Evolutionary conservation across 805 yeast species (phyloP), one percentile per base, ranked within the genome.

Genomic region (Ogataea degrootiae): DNA sequence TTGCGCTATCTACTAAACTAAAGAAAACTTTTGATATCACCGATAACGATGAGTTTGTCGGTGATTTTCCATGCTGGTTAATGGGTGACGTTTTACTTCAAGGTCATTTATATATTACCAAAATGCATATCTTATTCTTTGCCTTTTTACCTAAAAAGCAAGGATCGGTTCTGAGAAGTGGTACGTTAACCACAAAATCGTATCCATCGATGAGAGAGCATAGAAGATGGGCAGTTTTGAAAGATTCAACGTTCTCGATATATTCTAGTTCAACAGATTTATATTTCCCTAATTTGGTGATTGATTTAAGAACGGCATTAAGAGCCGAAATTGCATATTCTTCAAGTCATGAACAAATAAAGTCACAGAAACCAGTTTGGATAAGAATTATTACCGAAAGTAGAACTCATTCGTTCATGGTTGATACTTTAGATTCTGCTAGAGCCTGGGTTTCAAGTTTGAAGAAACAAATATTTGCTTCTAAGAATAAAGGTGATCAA

Each of bases 41-140:
- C n/a, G 76, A 73, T 19, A 73, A 73, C 37, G 90, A 84, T 54
- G 63, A 65, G n/a, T 73, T 83, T 50, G 56, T 76, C 33, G 76
- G 74, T n/a, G 86, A 82, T 51, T 85, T 74, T 57, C 75, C 84
- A 3, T 81, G 90, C 31, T 91, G 96, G 96, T 69, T 91, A 35
- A 71, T 89, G 48, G 78, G 82, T 50, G 96, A 87, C 57, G 94
- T 91, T 0, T 69, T 92, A 26, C 68, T 90, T 23, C 97, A 89
- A 64, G 98, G 98, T 2, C 91, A 86, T 57, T 63, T 90, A 16
- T 85, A 85, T 56, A 64, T 92, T 23, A 90, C 97, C 1, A 65
- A 71, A 39, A 69, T 74, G 15, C 78, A 79, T 51, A 61, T 91
- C 6, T 67, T 88, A 39, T 92, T 87, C 60, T 85, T 85, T 67